A percentile compares a stretch with the other conserved stretches of the same genome.
Conservation (phyloP, 2,329 filamentous ascomycete species). For the Colletotrichum gloeosporioides region DNA sequence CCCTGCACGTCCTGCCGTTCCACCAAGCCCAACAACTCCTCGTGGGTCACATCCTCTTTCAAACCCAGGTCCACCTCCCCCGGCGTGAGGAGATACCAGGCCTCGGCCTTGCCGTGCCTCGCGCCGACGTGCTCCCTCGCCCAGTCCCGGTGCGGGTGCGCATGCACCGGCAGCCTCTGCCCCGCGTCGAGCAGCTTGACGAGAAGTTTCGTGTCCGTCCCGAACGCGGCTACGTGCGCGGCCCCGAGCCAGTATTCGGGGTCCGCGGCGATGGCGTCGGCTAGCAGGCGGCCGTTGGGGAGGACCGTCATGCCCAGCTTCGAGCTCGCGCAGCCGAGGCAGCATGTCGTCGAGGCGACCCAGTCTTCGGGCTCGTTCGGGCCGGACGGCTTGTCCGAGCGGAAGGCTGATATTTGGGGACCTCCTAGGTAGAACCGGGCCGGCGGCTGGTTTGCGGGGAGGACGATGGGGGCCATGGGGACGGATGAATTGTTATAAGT, state of each 20-base stretch:
- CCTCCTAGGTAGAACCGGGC: neutral
- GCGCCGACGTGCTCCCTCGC: constrained; percentile 19
- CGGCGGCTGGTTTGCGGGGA: neutral
- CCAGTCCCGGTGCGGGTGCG: constrained; percentile 25
- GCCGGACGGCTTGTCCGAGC: neutral
- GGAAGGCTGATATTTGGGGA: neutral
- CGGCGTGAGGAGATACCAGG: neutral
- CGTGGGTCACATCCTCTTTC: neutral
- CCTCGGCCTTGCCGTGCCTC: constrained; percentile 27
- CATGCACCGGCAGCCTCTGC: constrained; percentile 26
- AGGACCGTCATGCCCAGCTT: neutral
- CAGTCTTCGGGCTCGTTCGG: neutral
- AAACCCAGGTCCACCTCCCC: neutral
- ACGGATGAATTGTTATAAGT: neutral
- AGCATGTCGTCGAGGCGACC: neutral
- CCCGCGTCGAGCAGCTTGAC: constrained; percentile 27
- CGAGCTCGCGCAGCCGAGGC: neutral
- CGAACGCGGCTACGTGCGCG: neutral
- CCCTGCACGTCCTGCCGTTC: neutral
- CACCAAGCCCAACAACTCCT: neutral
- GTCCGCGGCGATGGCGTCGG: neutral
- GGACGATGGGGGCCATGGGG: neutral
- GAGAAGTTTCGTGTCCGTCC: constrained; percentile 24
- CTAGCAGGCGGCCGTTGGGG: neutral
- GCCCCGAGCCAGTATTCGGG: neutral